A percentile compares a stretch with the other conserved stretches of the same genome.
Conservation (phyloP, 805 yeast genomes). For the Maudiozyma bulderi region DNA sequence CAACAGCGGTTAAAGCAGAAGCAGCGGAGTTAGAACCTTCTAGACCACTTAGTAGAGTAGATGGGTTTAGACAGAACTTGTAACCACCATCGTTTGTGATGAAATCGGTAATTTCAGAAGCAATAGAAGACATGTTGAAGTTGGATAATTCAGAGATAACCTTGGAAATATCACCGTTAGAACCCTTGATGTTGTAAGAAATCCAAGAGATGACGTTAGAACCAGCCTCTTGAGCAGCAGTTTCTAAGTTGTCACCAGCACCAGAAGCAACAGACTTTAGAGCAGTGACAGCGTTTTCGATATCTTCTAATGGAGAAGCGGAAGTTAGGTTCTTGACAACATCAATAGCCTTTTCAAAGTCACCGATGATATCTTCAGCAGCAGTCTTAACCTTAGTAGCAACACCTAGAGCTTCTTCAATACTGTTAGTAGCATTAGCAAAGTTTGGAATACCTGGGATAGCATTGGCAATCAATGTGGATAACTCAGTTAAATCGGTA, state of each 20-base stretch:
- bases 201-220: background rate
- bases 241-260: constrained; percentile 1
- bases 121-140: background rate
- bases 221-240: background rate
- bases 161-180: background rate
- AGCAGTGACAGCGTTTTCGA: background rate
- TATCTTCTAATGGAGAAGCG: background rate
- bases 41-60: background rate
- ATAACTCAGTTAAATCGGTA: background rate
- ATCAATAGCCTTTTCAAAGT: background rate
- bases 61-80: constrained; percentile 2
- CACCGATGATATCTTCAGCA: background rate
- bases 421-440: background rate
- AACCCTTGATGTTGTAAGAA: constrained; percentile 1
- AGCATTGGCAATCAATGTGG: background rate
- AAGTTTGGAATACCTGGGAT: constrained; percentile 2
- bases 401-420: background rate
- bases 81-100: constrained; percentile 1
- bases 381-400: constrained; percentile 1
- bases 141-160: background rate
- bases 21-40: background rate
- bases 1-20: background rate
- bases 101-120: background rate
- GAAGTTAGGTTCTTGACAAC: background rate
- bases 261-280: background rate